Conservation (phyloP, 805 yeast genomes). For the Kuraishia piskuri region DNA sequence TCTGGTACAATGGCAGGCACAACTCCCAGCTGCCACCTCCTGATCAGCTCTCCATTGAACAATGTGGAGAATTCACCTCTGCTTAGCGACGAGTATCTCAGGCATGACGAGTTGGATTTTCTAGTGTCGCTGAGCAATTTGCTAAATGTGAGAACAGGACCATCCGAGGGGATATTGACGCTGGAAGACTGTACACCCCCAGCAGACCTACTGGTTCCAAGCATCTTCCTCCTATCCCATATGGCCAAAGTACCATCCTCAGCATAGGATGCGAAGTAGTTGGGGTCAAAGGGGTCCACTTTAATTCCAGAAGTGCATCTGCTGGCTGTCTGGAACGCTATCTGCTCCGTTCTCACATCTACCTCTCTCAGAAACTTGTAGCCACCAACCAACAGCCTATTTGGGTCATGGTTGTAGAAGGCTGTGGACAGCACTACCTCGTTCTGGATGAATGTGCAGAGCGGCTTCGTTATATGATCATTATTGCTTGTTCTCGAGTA, state of each 20-base stretch:
- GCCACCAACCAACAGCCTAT: constrained; percentile 59
- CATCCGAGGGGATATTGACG: constrained; percentile 27
- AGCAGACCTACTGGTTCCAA: constrained; percentile 12
- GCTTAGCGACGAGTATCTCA: constrained; percentile 57
- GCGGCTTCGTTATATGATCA: constrained; percentile 45
- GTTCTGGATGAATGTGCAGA: constrained; percentile 52
- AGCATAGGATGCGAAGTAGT: constrained; percentile 63
- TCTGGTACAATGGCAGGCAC: constrained; percentile 31
- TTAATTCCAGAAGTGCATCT: constrained; percentile 61
- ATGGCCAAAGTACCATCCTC: constrained; percentile 81
- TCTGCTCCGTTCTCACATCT: constrained; percentile 59
- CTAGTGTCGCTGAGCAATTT: constrained; percentile 54
- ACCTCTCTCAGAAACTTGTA: constrained; percentile 71
- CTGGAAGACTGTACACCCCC: constrained; percentile 5
- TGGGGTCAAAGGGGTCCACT: constrained; percentile 59
- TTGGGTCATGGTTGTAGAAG: constrained; percentile 53
- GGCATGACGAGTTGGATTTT: constrained; percentile 54
- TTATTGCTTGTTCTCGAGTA: constrained; percentile 38
- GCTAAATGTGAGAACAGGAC: constrained; percentile 51
- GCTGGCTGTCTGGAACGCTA: constrained; percentile 68
- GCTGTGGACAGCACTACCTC: constrained; percentile 66
- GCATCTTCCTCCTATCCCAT: constrained; percentile 68
- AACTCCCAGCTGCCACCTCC: constrained; percentile 73
- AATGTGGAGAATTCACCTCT: constrained; percentile 71
- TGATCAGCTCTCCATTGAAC: constrained; percentile 66